Percentiles rank a stretch among this genome's conserved stretches.
These are phyloP conservation scores for carrot (Daucus carota) DNA, from an alignment of 129 eudicot species.

Conservation along the genomic window DH1_v3.0 NC_030382.2:28842501-28843000, in stretches of 20 bases:
- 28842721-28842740: conserved; percentile 47
- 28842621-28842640: conserved; percentile 52
- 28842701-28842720: conserved; percentile 54
- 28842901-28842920: conserved; percentile 22
- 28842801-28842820: conserved; percentile 49
- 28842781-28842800: conserved; percentile 43
- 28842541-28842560: conserved; percentile 52
- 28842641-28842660: conserved; percentile 46
- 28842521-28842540: conserved; percentile 58
- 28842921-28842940: conserved; percentile 44
- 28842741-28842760: conserved; percentile 50
- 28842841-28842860: conserved; percentile 43
- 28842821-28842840: conserved; percentile 36
- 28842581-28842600: conserved; percentile 34
- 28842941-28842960: conserved; percentile 46
- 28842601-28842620: conserved; percentile 42
- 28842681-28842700: conserved; percentile 47
- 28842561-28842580: conserved; percentile 43
- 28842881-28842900: conserved; percentile 52
- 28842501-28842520: conserved; percentile 54
- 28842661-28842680: conserved; percentile 38
- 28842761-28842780: conserved; percentile 42
- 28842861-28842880: conserved; percentile 43
- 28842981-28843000: background rate
- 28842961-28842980: conserved; percentile 36